A percentile compares a stretch with the other conserved stretches of the same genome.
Conservation (phyloP, 169 alveolate species). For the Plasmodium gallinaceum region DNA sequence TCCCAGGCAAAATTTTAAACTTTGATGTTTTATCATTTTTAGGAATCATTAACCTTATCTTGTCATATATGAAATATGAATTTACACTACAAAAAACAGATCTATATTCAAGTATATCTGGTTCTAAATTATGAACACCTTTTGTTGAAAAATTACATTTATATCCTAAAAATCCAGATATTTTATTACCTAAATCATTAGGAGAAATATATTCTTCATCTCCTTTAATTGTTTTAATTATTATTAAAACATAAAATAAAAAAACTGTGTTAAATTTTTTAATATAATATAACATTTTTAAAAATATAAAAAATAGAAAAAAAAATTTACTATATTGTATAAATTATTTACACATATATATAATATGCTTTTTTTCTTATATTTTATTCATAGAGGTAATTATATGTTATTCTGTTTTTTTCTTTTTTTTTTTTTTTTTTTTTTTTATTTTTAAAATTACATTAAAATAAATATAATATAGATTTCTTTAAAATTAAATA, state of each 20-base stretch:
- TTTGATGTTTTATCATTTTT: constrained; percentile 5
- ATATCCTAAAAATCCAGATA: constrained; percentile 50
- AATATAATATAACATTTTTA: constrained; percentile 2
- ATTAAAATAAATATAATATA: too few species aligned
- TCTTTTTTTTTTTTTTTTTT: too few species aligned
- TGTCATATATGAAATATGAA: constrained; percentile 67
- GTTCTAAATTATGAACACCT: constrained; percentile 64
- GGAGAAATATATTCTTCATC: constrained; percentile 10
- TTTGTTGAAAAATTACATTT: constrained; percentile 52
- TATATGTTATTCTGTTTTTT: too few species aligned
- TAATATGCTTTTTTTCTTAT: too few species aligned
- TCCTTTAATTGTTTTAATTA: constrained; percentile 3
- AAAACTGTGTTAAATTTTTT: neutral
- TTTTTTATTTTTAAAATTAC: too few species aligned
- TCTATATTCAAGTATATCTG: constrained; percentile 41
- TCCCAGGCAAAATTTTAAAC: constrained; percentile 55
- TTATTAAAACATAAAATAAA: neutral
- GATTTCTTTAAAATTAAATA: too few species aligned
- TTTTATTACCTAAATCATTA: neutral
- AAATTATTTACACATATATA: too few species aligned
- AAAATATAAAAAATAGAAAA: neutral
- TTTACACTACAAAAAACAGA: constrained; percentile 38
- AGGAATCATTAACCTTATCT: constrained; percentile 46
- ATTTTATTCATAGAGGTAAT: too few species aligned
- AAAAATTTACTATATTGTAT: neutral